These are phyloP conservation scores for Phytophthora nicotianae DNA, from an alignment of 352 stramenopile genomes.

Conservation along the genomic window DNA sequence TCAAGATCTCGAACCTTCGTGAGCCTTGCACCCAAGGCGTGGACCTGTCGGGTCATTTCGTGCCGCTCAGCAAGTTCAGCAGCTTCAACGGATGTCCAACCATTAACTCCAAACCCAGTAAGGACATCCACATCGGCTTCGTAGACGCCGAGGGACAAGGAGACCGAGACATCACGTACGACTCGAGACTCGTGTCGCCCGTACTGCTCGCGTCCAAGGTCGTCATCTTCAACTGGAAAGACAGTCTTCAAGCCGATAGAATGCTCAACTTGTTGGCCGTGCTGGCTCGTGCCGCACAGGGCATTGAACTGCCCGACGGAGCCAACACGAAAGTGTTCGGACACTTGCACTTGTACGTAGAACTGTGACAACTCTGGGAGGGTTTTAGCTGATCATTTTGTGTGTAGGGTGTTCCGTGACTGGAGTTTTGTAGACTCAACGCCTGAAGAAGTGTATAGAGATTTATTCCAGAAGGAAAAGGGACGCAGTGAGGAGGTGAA, in stretches of 20 bases:
- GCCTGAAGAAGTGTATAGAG: conserved; percentile 76
- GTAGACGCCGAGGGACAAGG: conserved; percentile 87
- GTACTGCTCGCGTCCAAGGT: conserved; percentile 86
- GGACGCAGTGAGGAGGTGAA: conserved; percentile 81
- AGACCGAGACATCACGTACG: conserved; percentile 88
- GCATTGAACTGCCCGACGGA: conserved; percentile 78
- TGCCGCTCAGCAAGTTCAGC: conserved; percentile 74
- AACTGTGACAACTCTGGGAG: not conserved
- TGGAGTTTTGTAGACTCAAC: conserved; percentile 90
- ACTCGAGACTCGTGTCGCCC: conserved; percentile 83
- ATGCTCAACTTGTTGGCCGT: conserved; percentile 88
- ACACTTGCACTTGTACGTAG: conserved; percentile 84
- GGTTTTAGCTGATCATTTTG: conserved; percentile 3
- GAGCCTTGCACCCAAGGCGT: conserved; percentile 88
- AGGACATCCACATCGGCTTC: conserved; percentile 78
- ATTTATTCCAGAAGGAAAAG: conserved; percentile 87
- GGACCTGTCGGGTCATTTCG: conserved; percentile 79
- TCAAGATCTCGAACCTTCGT: conserved; percentile 88
- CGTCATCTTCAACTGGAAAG: conserved; percentile 92
- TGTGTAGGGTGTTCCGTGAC: conserved; percentile 80
- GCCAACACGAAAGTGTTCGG: conserved; percentile 87
- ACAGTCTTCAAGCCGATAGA: conserved; percentile 83
- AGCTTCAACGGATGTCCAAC: conserved; percentile 65
- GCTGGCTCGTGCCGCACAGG: conserved; percentile 75
- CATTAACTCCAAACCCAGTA: conserved; percentile 31